Base-by-base conservation (phyloP, 108 stramenopile genomes). In the Chaetoceros muelleri region DNA sequence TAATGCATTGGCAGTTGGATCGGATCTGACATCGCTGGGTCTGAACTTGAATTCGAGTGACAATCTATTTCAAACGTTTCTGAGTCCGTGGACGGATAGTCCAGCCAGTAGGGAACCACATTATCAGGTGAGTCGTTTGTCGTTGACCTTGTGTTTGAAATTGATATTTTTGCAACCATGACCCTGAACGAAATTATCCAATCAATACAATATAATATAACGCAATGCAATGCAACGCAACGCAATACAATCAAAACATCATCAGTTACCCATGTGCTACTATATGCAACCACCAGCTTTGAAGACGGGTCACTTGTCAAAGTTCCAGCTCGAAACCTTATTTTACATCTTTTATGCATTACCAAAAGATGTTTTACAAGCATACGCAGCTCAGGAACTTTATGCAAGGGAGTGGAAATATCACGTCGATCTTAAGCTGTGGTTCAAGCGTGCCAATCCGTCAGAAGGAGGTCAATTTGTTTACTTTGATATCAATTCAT, bases 281-380 rank as follows among this genome's bases (percentile, higher is more conserved):
- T 93, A 90, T 70, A 87, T 93, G 83, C 93, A 92, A 81, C 85
- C 94, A 44, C 89, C 90, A 17, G 84, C 87, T 16, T 67, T 90
- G 54, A 91, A 90, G 61, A 86, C 85, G 24, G 91, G 84, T 30
- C 94, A 98, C 62, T 71, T 98, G 52, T 80, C 87, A 28, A 96
- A 96, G 75, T 97, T 96, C 68, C 87, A 95, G 60, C 78, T 90
- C 28, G 98, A 98, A 77, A 98, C 96, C n/a, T 72, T 98, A 48
- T 96, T 98, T 74, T 97, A 98, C 76, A 95, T 97, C 66, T 98
- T 98, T 72, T 98, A 98, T 59, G 93, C 87, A 44, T 67, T 98
- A 58, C 98, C 98, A 53, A 90, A 85, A 73, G 98, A 98, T 61
- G 89, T 84, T 2, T 72, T 96, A 52, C 98, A 98, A 75, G 95